These are phyloP conservation scores for Heritiera littoralis DNA, from an alignment of 345 rosid genomes.

Conservation along the genomic window DNA sequence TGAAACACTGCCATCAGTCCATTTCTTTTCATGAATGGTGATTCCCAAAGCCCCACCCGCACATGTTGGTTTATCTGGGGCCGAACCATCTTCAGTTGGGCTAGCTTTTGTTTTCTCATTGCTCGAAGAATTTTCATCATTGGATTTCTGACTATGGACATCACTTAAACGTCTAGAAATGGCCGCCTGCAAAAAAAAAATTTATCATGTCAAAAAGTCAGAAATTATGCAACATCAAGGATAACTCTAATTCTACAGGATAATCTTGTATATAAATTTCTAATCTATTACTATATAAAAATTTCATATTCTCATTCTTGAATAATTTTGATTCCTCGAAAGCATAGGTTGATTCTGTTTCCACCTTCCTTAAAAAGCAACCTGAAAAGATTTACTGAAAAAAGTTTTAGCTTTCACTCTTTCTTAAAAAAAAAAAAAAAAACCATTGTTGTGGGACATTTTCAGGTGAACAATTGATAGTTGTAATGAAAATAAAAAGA, in stretches of 20 bases:
- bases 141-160: slow-evolving; percentile 48
- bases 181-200: slow-evolving; percentile 63
- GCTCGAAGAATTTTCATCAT: slow-evolving; percentile 43
- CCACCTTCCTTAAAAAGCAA: neutral
- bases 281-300: neutral
- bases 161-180: slow-evolving; percentile 86
- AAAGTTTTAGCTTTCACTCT: neutral
- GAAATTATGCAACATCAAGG: neutral
- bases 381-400: too few species aligned
- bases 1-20: slow-evolving; percentile 90
- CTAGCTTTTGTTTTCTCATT: slow-evolving; percentile 50
- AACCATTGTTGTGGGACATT: neutral
- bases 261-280: neutral
- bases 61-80: slow-evolving; percentile 37
- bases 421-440: neutral
- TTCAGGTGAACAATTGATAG: neutral
- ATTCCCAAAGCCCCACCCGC: slow-evolving; percentile 46
- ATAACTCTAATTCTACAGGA: neutral
- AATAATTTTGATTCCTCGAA: neutral
- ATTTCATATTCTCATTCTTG: too few species aligned
- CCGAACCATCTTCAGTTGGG: slow-evolving; percentile 42
- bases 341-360: slow-evolving; percentile 5
- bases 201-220: neutral
- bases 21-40: slow-evolving; percentile 78
- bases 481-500: neutral